Conservation (phyloP, 2,329 filamentous ascomycete species). For the Fusarium lyarnte region DNA sequence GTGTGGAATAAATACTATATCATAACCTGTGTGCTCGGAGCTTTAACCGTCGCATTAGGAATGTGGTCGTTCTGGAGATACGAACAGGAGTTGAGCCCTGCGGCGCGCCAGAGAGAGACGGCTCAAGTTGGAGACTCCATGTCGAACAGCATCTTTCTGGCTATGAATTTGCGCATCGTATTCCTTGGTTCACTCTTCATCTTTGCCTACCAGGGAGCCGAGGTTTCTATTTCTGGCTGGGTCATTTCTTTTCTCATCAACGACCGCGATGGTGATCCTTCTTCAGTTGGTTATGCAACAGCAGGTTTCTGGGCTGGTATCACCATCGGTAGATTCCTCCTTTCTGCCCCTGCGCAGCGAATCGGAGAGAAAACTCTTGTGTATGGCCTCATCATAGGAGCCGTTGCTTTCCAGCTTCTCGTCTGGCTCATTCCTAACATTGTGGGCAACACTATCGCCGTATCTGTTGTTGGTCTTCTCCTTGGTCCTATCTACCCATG, state of each 20-base stretch:
- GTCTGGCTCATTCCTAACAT: constrained; percentile 83
- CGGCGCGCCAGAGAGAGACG: constrained; percentile 48
- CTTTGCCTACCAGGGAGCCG: constrained; percentile 86
- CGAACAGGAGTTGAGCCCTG: constrained; percentile 65
- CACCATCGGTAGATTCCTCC: constrained; percentile 77
- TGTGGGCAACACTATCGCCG: constrained; percentile 73
- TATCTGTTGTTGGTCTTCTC: constrained; percentile 76
- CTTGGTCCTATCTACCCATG: constrained; percentile 85
- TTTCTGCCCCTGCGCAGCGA: constrained; percentile 71
- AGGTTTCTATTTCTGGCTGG: constrained; percentile 87
- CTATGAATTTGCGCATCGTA: constrained; percentile 66
- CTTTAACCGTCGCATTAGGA: constrained; percentile 65
- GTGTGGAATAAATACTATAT: constrained; percentile 80
- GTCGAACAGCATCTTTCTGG: constrained; percentile 57
- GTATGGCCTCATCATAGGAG: constrained; percentile 67
- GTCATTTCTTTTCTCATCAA: constrained; percentile 85
- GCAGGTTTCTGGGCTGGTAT: constrained; percentile 78
- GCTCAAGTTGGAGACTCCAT: constrained; percentile 37
- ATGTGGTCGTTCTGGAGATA: constrained; percentile 77
- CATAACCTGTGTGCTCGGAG: constrained; percentile 67
- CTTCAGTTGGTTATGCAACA: constrained; percentile 81
- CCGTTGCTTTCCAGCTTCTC: constrained; percentile 75
- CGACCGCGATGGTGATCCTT: constrained; percentile 74
- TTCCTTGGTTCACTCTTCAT: constrained; percentile 82
- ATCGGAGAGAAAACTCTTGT: constrained; percentile 79